Conservation (phyloP, 1,284 basidiomycete genomes). For the Caloboletus inedulis region DNA sequence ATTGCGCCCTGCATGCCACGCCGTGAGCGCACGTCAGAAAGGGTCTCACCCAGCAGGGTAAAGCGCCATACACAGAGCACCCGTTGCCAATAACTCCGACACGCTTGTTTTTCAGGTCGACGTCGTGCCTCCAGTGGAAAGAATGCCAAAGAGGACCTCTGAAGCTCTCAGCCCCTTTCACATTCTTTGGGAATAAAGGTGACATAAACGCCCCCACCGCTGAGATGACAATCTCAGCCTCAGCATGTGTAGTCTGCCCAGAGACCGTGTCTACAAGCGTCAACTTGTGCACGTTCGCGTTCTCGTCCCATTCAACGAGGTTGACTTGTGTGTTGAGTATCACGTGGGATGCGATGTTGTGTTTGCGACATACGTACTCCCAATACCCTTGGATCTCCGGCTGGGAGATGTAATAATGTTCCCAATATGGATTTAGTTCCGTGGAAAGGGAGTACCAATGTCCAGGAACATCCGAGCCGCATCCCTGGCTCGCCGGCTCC, state of each 20-base stretch:
- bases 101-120: slow-evolving; percentile 49
- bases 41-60: slow-evolving; percentile 9
- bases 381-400: slow-evolving; percentile 52
- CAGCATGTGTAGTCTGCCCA: slow-evolving; percentile 28
- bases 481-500: slow-evolving; percentile 37
- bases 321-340: slow-evolving; percentile 41
- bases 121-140: slow-evolving; percentile 54
- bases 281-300: slow-evolving; percentile 39
- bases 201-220: slow-evolving; percentile 46
- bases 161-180: slow-evolving; percentile 47
- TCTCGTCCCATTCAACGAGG: slow-evolving; percentile 45
- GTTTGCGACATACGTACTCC: slow-evolving; percentile 43
- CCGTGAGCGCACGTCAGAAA: slow-evolving; percentile 11
- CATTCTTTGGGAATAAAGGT: slow-evolving; percentile 44
- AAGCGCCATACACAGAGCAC: slow-evolving; percentile 48
- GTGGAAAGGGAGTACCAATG: slow-evolving; percentile 59
- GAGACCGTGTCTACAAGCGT: slow-evolving; percentile 37
- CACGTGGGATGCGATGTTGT: slow-evolving; percentile 41
- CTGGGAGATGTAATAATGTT: slow-evolving; percentile 42
- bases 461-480: slow-evolving; percentile 50
- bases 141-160: slow-evolving; percentile 54
- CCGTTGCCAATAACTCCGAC: slow-evolving; percentile 66
- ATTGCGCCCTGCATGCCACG: slow-evolving; percentile 44
- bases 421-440: slow-evolving; percentile 53
- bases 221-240: slow-evolving; percentile 43